phyloP scores from a whole-genome alignment of 768 basidiomycete genomes.

The Russula virescens region DNA sequence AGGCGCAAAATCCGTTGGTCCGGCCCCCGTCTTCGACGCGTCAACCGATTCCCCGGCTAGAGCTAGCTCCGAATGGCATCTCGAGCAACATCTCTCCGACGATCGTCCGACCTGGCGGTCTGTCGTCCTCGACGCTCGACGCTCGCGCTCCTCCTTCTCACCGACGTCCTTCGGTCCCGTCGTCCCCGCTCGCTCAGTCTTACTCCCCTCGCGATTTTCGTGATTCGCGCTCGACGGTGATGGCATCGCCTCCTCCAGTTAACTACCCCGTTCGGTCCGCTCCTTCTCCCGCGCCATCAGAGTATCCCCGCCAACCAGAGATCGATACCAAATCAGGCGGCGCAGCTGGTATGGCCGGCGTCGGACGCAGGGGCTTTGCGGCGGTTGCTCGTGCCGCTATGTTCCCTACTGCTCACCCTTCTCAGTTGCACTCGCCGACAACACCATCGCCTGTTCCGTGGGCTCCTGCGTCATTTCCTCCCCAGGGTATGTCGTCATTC shows the following conservation, averaged over 20 bases:
- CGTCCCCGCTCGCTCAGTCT: constrained; percentile 2
- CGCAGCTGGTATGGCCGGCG: constrained; percentile 85
- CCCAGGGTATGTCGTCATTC: constrained; percentile 22
- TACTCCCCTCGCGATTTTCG: background rate
- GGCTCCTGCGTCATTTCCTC: constrained; percentile 8
- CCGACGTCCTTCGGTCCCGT: constrained; percentile 16
- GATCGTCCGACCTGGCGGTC: constrained; percentile 3
- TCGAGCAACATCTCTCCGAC: background rate
- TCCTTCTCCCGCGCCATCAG: constrained; percentile 16
- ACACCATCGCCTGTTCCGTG: background rate
- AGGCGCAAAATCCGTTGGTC: background rate
- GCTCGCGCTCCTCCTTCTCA: background rate
- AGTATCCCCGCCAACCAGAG: constrained; percentile 28
- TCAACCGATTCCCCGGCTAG: background rate
- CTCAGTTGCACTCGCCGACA: constrained; percentile 3
- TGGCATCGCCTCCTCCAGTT: background rate
- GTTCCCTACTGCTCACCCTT: constrained; percentile 30
- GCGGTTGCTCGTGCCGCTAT: constrained; percentile 66
- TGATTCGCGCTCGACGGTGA: constrained; percentile 11
- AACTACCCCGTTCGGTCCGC: background rate
- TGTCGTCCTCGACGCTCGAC: background rate
- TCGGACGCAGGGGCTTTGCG: constrained; percentile 76
- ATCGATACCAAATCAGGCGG: constrained; percentile 72
- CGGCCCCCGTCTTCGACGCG: background rate
- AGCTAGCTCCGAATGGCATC: background rate